A percentile compares a stretch with the other conserved stretches of the same genome.
These are phyloP conservation scores for Coemansia nantahalensis DNA, from an alignment of 192 early-diverging fungal genomes.

Conservation along the genomic window DNA sequence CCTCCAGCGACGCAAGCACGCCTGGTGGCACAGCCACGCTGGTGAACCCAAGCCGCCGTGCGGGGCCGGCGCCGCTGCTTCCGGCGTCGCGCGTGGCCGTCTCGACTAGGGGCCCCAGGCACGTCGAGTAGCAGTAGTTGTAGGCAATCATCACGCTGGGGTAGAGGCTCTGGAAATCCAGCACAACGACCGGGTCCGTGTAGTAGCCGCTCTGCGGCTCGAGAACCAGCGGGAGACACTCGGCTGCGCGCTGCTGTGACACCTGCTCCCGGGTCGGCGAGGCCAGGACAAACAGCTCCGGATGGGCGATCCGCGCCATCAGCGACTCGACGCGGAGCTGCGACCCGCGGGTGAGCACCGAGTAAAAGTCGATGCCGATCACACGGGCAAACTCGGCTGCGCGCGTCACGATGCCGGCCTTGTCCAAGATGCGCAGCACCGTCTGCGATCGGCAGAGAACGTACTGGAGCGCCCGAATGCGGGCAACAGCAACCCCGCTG, in stretches of 20 bases:
- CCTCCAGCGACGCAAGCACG: constrained; percentile 60
- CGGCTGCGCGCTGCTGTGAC: constrained; percentile 67
- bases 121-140: constrained; percentile 94
- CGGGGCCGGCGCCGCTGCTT: constrained; percentile 14
- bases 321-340: constrained; percentile 89
- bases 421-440: constrained; percentile 69
- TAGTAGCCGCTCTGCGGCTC: constrained; percentile 86
- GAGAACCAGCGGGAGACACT: constrained; percentile 86
- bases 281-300: constrained; percentile 77
- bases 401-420: constrained; percentile 63
- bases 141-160: constrained; percentile 97
- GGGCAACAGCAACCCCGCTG: constrained; percentile 43
- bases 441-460: constrained; percentile 66
- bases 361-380: constrained; percentile 89
- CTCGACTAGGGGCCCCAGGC: constrained; percentile 61
- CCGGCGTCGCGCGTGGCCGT: constrained; percentile 3
- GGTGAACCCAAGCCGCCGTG: constrained; percentile 63
- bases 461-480: constrained; percentile 63
- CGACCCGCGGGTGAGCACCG: constrained; percentile 84
- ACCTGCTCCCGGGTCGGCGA: constrained; percentile 78
- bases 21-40: constrained; percentile 60
- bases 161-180: constrained; percentile 94
- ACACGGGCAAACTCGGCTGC: constrained; percentile 83
- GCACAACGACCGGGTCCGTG: constrained; percentile 77
- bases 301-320: constrained; percentile 67